phyloP scores from a whole-genome alignment of 176 grass and related monocot genomes.

The Panicum miliaceum region DNA sequence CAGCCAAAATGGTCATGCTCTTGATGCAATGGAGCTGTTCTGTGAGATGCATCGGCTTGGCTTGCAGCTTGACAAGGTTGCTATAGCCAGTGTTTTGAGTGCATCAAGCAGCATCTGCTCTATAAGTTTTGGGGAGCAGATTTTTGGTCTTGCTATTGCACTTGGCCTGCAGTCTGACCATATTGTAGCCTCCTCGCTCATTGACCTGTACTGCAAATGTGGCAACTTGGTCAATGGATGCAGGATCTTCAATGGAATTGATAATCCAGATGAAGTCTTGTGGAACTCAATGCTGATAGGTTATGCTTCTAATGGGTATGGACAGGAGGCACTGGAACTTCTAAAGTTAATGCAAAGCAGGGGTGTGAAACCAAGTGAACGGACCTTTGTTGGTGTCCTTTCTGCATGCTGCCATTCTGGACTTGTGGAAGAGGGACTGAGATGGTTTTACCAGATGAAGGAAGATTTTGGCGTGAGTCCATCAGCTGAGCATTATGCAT shows the following conservation, averaged over 20 bases:
- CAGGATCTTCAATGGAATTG: constrained; percentile 47
- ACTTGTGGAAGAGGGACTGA: constrained; percentile 65
- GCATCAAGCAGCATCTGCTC: constrained; percentile 68
- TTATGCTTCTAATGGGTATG: constrained; percentile 79
- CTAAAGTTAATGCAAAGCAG: constrained; percentile 53
- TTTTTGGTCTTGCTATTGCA: constrained; percentile 55
- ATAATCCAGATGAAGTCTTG: constrained; percentile 50
- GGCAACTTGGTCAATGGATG: constrained; percentile 53
- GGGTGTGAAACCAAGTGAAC: constrained; percentile 53
- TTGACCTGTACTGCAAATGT: constrained; percentile 86
- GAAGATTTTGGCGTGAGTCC: constrained; percentile 53
- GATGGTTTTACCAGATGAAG: constrained; percentile 70
- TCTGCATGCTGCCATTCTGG: constrained; percentile 74
- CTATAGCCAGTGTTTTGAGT: constrained; percentile 76
- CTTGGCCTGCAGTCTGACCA: constrained; percentile 56
- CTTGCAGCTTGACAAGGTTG: constrained; percentile 57
- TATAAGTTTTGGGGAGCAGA: constrained; percentile 63
- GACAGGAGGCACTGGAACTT: constrained; percentile 55
- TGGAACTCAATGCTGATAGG: constrained; percentile 85
- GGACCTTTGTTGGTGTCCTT: constrained; percentile 69
- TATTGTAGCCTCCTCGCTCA: constrained; percentile 53
- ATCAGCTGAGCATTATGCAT: constrained; percentile 68
- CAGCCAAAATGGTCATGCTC: constrained; percentile 60
- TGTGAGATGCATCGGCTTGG: constrained; percentile 50
- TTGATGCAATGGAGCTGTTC: constrained; percentile 63